Evolutionary conservation across 495 filamentous ascomycete species (phyloP), one percentile per base, ranked within the genome.

Genomic region (Hypoxylon subgilvum): DNA sequence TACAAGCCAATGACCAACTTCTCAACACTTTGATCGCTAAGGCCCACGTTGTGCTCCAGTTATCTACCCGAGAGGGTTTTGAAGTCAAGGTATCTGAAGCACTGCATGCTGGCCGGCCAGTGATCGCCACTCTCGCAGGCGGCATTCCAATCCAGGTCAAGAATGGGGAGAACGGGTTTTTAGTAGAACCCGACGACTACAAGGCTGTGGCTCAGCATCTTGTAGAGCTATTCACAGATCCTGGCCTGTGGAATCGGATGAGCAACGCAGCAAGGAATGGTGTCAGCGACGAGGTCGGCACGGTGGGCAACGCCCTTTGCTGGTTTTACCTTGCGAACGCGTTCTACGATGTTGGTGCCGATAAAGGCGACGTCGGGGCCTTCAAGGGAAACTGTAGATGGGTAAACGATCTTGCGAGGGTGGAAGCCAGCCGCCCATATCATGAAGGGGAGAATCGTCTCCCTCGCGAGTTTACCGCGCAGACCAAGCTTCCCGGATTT

Each of bases 71-170:
- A 14, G 91, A 96, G 69, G 91, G 90, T 2, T 96, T 96, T 63
- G 90, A 96, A 69, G 87, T 94, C 49, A 96, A 95, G 73, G 90
- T 96, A 12, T 91, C 88, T 0, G 91, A 96, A 70, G 91, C 89
- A 19, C 78, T 92, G 6, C 90, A 93, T 70, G 91, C 92, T 60
- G 91, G 91, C 17, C 85, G 88, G 8, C 91, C 91, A 1, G 81
- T 92, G 39, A 91, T 96, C 46, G 89, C 88, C 4, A 90, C 88
- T 1, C 78, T 79, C 12, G 87, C 87, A 0, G 91, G 91, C 25
- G 91, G 91, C 3, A 92, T 96, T 43, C 89, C 91, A 0, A 78
- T 95, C 8, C 90, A 95, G 72, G 80, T 95, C 31, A 80, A 86
- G 57, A 71, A 94, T 65, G 78, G 78, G 38, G 83, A 89, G 65